A percentile compares a stretch with the other conserved stretches of the same genome.
Conservation (phyloP, 331 rosid species). For the Malus hybrid region DNA sequence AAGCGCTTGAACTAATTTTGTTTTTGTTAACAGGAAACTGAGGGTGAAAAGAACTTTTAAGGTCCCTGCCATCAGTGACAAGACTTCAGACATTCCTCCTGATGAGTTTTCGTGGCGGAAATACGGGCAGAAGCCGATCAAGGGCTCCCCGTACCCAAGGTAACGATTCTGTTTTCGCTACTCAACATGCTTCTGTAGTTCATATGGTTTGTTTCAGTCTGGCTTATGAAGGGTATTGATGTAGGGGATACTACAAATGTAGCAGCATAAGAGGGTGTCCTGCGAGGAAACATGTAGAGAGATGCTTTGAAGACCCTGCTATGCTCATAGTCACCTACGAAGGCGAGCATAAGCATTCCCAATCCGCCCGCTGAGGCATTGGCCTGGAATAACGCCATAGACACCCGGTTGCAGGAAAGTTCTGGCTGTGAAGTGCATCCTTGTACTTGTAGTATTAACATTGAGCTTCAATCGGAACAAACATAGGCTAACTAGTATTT, state of each 20-base stretch:
- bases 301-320: constrained; percentile 83
- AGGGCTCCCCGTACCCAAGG: constrained; percentile 99
- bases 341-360: constrained; percentile 87
- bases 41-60: constrained; percentile 83
- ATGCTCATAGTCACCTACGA: constrained; percentile 93
- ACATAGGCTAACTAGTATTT: neutral
- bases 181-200: neutral
- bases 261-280: constrained; percentile 99
- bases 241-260: constrained; percentile 95
- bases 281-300: constrained; percentile 94
- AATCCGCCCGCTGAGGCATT: constrained; percentile 26
- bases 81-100: constrained; percentile 88
- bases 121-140: constrained; percentile 98
- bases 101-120: constrained; percentile 99
- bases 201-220: neutral
- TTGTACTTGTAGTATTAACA: too few relatives aligned
- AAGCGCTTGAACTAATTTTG: neutral
- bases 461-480: neutral
- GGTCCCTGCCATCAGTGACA: constrained; percentile 92
- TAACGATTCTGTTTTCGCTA: constrained; percentile 1
- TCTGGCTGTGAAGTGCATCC: neutral
- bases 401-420: neutral
- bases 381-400: neutral
- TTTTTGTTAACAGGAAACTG: constrained; percentile 46
- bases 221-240: neutral